phyloP scores from a whole-genome alignment of 768 basidiomycete genomes.

The Calvatia gigantea region DNA sequence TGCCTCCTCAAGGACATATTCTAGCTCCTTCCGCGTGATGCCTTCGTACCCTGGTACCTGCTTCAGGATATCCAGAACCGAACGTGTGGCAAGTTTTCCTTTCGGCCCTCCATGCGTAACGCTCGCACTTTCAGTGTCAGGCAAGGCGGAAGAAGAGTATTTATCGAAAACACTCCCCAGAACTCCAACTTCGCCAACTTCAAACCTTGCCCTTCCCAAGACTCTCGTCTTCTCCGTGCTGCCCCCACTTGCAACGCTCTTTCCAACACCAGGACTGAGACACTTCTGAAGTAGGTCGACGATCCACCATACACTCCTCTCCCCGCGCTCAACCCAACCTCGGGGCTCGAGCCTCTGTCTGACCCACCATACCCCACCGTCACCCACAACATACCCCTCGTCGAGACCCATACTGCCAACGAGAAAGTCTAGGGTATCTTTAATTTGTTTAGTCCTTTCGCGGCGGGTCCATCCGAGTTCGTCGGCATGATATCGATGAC shows the following conservation, averaged over 20 bases:
- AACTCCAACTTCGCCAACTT: slow-evolving; percentile 38
- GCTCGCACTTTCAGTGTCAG: slow-evolving; percentile 24
- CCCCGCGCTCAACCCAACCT: slow-evolving; percentile 15
- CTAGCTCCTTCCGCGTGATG: slow-evolving; percentile 58
- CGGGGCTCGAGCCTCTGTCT: slow-evolving; percentile 20
- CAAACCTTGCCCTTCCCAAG: slow-evolving; percentile 42
- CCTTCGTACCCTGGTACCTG: slow-evolving; percentile 56
- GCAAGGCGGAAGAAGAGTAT: slow-evolving; percentile 20
- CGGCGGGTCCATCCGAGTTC: slow-evolving; percentile 75
- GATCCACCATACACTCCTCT: slow-evolving; percentile 14
- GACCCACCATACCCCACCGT: slow-evolving; percentile 22
- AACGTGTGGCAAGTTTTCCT: slow-evolving; percentile 29
- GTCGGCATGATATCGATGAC: slow-evolving; percentile 88
- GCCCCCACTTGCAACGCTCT: no score
- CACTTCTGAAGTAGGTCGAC: background rate
- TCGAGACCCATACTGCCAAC: slow-evolving; percentile 84
- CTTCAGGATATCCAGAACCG: slow-evolving; percentile 40
- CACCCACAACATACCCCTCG: slow-evolving; percentile 39
- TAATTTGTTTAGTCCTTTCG: slow-evolving; percentile 58
- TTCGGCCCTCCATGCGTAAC: background rate
- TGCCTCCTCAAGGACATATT: slow-evolving; percentile 74
- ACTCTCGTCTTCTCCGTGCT: no score
- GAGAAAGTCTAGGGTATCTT: slow-evolving; percentile 61
- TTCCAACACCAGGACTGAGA: slow-evolving; percentile 10
- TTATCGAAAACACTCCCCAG: slow-evolving; percentile 36